Evolutionary conservation across 148 eudicot species (phyloP).

Genomic region (Heliosperma pusillum): DNA sequence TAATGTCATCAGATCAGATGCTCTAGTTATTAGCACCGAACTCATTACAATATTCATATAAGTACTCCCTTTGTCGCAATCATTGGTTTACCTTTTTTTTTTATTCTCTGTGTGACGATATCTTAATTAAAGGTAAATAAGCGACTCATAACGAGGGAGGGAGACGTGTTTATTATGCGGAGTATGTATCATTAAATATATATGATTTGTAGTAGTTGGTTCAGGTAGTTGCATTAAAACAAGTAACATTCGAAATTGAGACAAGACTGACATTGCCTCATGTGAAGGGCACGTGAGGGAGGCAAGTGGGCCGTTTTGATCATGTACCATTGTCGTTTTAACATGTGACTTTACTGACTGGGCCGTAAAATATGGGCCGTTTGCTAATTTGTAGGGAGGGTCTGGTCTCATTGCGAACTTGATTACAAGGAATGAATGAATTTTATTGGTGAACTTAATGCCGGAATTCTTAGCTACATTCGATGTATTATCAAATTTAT

Average conservation of each 20-base stretch:
- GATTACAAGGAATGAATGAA: no score
- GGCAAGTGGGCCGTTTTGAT: neutral
- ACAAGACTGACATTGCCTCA: slow-evolving; percentile 2
- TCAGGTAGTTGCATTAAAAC: neutral
- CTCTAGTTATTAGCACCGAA: neutral
- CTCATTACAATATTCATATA: neutral
- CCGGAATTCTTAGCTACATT: no score
- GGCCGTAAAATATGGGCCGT: neutral
- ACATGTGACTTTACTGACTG: neutral
- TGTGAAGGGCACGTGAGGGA: slow-evolving; percentile 16
- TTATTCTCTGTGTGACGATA: no score
- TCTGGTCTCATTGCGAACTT: neutral
- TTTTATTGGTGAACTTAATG: no score
- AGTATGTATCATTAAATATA: neutral
- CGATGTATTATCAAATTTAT: no score
- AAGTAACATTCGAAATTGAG: neutral
- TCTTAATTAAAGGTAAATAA: no score
- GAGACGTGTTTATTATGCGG: no score
- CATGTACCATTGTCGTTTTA: slow-evolving; percentile 10
- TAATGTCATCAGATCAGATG: slow-evolving; percentile 16
- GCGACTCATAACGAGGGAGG: no score
- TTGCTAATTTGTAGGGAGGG: neutral
- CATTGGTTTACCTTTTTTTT: no score
- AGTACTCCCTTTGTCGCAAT: no score
- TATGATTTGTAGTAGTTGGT: neutral